Evolutionary conservation across 495 filamentous ascomycete genomes (phyloP).

Genomic region (Podospora anserina): DNA sequence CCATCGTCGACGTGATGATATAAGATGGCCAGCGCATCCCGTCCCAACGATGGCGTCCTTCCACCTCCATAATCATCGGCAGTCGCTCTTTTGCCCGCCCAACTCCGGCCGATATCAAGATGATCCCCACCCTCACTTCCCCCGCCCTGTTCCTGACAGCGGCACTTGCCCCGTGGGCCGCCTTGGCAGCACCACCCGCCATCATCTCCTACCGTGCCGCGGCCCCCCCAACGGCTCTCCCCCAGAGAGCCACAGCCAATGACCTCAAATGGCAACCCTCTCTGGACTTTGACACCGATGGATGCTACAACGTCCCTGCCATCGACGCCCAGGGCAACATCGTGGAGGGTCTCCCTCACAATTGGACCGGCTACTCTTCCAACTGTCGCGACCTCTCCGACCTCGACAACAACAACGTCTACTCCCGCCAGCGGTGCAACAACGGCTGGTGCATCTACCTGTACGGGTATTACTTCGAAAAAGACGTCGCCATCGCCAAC

Average conservation of each 20-base stretch:
- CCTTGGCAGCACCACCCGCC: not conserved
- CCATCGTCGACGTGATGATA: not conserved
- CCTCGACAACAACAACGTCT: conserved; percentile 46
- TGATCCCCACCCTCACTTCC: conserved; percentile 5
- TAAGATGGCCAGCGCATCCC: not conserved
- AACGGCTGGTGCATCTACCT: conserved; percentile 45
- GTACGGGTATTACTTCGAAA: conserved; percentile 51
- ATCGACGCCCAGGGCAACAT: conserved; percentile 39
- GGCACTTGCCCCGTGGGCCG: not conserved
- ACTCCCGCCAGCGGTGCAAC: conserved; percentile 45
- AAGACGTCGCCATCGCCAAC: conserved; percentile 40
- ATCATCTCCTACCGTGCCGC: conserved; percentile 11
- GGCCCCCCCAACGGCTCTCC: conserved; percentile 35
- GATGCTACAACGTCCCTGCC: conserved; percentile 49
- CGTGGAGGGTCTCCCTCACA: conserved; percentile 36
- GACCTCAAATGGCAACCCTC: conserved; percentile 45
- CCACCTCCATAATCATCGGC: not conserved
- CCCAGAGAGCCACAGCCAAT: conserved; percentile 38
- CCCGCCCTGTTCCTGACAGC: conserved; percentile 10
- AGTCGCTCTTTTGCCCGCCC: conserved; percentile 2
- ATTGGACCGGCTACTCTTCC: conserved; percentile 30
- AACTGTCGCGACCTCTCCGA: conserved; percentile 42
- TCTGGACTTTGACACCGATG: conserved; percentile 47
- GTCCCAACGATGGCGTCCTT: not conserved
- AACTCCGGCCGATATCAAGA: not conserved